Conservation (phyloP, 805 yeast species). For the Lipomyces spencermartinsiae region DNA sequence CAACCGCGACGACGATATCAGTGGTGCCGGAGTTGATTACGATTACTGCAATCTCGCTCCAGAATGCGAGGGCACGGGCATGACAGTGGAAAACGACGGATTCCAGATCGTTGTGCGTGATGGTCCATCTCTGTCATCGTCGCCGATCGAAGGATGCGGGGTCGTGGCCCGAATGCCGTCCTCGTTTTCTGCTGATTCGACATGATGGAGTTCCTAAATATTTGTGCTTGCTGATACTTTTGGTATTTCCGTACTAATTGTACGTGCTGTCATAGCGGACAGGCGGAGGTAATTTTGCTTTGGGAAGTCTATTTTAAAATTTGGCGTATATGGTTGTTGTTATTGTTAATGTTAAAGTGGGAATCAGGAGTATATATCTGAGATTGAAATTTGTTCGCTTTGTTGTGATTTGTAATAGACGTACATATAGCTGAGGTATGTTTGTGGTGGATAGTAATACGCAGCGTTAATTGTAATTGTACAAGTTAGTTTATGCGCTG, state of each 20-base stretch:
- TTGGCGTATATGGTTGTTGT: neutral
- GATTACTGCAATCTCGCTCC: neutral
- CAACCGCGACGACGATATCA: neutral
- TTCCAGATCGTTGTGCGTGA: constrained; percentile 3
- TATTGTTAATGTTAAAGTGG: neutral
- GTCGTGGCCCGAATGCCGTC: neutral
- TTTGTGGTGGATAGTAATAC: neutral
- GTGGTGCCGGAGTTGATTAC: neutral
- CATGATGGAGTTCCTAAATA: neutral
- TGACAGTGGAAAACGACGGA: neutral
- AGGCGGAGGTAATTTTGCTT: too few relatives aligned
- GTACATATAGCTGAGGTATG: neutral
- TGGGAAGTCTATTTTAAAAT: neutral
- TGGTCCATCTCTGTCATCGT: neutral
- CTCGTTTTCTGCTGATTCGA: neutral
- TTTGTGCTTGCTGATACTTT: neutral
- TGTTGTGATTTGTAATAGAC: neutral
- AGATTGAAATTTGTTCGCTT: neutral
- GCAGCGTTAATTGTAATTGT: too few relatives aligned
- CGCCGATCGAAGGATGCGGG: neutral
- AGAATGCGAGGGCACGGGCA: neutral
- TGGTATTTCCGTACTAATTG: neutral
- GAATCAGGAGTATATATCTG: neutral
- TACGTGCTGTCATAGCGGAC: neutral
- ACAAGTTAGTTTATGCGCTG: too few relatives aligned